Conservation (phyloP, 495 filamentous ascomycete genomes). For the Aspergillus cavernicola region DNA sequence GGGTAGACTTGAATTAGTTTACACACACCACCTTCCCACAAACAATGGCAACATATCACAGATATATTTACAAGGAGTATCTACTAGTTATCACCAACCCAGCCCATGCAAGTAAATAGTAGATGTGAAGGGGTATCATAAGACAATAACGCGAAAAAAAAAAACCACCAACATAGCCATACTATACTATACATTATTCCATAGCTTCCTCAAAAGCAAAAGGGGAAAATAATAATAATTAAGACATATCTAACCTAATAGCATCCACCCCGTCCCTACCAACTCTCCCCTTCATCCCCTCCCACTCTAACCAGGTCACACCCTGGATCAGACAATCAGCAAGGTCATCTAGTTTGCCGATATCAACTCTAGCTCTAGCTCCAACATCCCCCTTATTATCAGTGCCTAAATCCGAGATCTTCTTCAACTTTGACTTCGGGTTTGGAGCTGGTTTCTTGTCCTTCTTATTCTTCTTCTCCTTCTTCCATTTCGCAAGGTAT, state of each 20-base stretch:
- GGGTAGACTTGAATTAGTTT: too few relatives aligned
- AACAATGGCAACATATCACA: too few relatives aligned
- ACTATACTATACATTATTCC: background rate
- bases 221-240: background rate
- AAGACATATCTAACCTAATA: background rate
- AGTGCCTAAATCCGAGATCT: too few relatives aligned
- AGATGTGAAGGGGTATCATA: too few relatives aligned
- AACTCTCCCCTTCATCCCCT: constrained; percentile 57
- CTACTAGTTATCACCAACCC: too few relatives aligned
- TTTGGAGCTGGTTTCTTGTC: constrained; percentile 8
- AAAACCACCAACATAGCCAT: too few relatives aligned
- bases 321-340: constrained; percentile 88
- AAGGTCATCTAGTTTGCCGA: constrained; percentile 81
- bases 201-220: too few relatives aligned
- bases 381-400: background rate
- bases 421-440: constrained; percentile 20
- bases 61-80: too few relatives aligned
- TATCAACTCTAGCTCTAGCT: constrained; percentile 14
- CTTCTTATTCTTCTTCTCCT: constrained; percentile 9
- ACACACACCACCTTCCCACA: too few relatives aligned
- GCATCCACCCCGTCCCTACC: constrained; percentile 22
- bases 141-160: too few relatives aligned
- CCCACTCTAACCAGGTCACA: constrained; percentile 81
- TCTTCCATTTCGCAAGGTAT: constrained; percentile 47
- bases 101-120: too few relatives aligned